Conservation (phyloP, 225 moss, liverwort and hornwort genomes). For the Neckera pumila region DNA sequence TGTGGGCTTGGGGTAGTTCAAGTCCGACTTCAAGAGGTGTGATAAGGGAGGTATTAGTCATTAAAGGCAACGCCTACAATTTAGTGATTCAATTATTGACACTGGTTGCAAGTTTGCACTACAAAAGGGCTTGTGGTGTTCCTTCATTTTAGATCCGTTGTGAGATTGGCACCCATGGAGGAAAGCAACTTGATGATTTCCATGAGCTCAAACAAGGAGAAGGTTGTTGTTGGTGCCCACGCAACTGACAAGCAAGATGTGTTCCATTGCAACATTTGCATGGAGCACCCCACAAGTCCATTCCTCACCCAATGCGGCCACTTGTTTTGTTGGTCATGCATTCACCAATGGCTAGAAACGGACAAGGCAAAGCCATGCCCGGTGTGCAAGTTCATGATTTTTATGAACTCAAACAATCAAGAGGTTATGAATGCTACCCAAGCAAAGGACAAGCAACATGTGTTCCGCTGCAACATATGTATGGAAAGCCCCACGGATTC, state of each 20-base stretch:
- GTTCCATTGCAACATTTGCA: neutral
- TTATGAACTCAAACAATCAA: too few relatives aligned
- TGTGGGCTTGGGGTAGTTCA: neutral
- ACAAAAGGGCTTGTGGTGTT: rapidly evolving
- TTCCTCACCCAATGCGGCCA: too few relatives aligned
- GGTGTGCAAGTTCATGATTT: too few relatives aligned
- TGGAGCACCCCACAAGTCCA: too few relatives aligned
- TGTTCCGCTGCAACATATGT: neutral
- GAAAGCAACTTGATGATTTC: neutral
- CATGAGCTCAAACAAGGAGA: rapidly evolving
- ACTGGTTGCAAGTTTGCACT: rapidly evolving
- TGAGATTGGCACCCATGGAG: neutral
- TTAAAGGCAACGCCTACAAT: neutral
- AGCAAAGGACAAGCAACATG: neutral
- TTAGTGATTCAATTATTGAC: neutral
- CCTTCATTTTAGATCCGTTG: neutral
- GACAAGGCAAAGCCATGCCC: too few relatives aligned
- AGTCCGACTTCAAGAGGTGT: neutral
- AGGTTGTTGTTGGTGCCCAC: neutral
- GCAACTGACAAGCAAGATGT: neutral
- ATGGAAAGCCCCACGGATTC: rapidly evolving
- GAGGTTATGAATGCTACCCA: rapidly evolving
- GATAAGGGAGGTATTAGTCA: neutral
- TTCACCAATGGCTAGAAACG: too few relatives aligned
- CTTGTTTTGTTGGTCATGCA: too few relatives aligned